Evolutionary conservation across 768 basidiomycete genomes (phyloP).

Genomic region (Lactifluus hygrophoroides): DNA sequence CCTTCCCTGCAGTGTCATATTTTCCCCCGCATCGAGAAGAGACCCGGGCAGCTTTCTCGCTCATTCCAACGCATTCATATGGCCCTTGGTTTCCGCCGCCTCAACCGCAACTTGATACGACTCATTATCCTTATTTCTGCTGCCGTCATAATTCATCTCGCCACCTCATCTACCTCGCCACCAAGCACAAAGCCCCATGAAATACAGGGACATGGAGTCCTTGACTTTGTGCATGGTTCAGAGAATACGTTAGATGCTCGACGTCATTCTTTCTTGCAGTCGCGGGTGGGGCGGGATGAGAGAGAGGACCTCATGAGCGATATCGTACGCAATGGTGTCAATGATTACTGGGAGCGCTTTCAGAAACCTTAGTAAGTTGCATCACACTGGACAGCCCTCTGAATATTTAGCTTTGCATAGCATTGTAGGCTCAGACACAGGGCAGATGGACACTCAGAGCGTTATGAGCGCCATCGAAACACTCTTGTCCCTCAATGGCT

Average conservation of each 20-base stretch:
- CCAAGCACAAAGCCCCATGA: constrained; percentile 27
- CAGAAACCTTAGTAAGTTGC: constrained; percentile 80
- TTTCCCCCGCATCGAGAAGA: neutral
- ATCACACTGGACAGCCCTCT: neutral
- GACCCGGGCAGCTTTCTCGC: neutral
- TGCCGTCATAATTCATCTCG: constrained; percentile 31
- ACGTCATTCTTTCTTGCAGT: constrained; percentile 80
- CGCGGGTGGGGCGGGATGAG: constrained; percentile 80
- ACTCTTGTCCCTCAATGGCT: constrained; percentile 91
- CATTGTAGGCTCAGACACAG: constrained; percentile 74
- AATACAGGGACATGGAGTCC: constrained; percentile 50
- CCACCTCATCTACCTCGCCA: constrained; percentile 28
- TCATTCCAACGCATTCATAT: neutral
- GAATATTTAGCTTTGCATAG: constrained; percentile 29
- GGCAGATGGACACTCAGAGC: constrained; percentile 84
- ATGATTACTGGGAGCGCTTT: constrained; percentile 89
- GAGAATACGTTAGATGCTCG: constrained; percentile 86
- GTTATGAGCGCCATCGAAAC: constrained; percentile 88
- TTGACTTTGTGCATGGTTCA: constrained; percentile 53
- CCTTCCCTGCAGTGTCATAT: too few relatives aligned
- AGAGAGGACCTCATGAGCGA: constrained; percentile 70
- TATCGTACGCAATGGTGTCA: constrained; percentile 65
- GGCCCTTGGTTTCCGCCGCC: constrained; percentile 34
- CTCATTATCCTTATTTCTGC: constrained; percentile 30
- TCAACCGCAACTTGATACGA: constrained; percentile 42